Evolutionary conservation across 2,329 filamentous ascomycete genomes (phyloP), one percentile per base, ranked within the genome.

Genomic region (Blastomyces emzantsi): DNA sequence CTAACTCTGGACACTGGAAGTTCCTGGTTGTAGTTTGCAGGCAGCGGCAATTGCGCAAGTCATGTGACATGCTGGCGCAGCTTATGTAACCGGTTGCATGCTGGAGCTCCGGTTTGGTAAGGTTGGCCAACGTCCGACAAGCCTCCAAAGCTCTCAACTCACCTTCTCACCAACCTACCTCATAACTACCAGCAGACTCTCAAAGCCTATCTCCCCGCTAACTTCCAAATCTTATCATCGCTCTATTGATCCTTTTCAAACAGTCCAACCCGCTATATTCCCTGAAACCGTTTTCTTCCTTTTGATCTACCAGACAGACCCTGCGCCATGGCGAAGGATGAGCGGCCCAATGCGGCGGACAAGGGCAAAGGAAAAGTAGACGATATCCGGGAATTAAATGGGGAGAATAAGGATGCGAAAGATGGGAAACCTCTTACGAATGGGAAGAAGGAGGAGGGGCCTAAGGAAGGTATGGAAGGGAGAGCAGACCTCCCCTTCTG

Each of bases 291-390:
- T 36, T n/a, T 33, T 25, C 25, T 45, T 45, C 2, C 39, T n/a
- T 54, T 54, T 54, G 60, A 58, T 25, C 25, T 25, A 49, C 55
- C 49, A 64, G 61, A 45, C 17, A 39, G 36, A 55, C 47, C 60
- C 58, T 60, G 61, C 66, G 66, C 68, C 69, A 96, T 97, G 94
- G 92, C 92, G 80, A 90, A 96, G 83, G 90, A 88, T 81, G 90
- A 96, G 80, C 85, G 88, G 83, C 84, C 89, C 77, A 90, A 89
- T 79, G 82, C 88, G 76, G 84, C 87, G 76, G 91, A 96, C 79
- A 97, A 97, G 85, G 92, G 92, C 79, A 99, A 99, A 83, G 93
- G 87, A 75, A 99, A 97, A 83, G 91, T 88, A 67, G 83, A 87
- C 66, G 84, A 85, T 71, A 81, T 84, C 66, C 86, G 86, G 73